A percentile compares a stretch with the other conserved stretches of the same genome.
Conservation (phyloP, 1,139 yeast genomes). For the Waltiozyma solani region DNA sequence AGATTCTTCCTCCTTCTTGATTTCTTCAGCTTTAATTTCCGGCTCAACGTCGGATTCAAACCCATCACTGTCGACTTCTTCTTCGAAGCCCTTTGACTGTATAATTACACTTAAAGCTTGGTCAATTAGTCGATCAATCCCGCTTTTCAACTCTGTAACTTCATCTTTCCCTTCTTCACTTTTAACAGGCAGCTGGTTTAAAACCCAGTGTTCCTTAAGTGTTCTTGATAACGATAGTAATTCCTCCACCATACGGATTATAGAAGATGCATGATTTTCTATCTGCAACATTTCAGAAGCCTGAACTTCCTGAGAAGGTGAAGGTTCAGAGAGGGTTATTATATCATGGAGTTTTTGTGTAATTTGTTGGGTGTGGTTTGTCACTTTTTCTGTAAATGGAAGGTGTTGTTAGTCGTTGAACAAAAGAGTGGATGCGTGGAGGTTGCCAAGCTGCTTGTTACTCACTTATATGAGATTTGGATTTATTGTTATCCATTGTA, state of each 20-base stretch:
- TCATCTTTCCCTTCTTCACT: background rate
- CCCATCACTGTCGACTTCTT: background rate
- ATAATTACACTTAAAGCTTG: background rate
- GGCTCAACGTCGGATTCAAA: background rate
- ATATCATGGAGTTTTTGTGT: too few species aligned
- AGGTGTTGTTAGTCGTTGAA: too few species aligned
- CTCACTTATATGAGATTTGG: too few species aligned
- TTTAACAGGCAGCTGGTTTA: slow-evolving; percentile 25
- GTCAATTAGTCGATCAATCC: background rate
- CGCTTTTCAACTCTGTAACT: background rate
- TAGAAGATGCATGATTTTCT: slow-evolving; percentile 42
- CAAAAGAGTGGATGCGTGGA: too few species aligned
- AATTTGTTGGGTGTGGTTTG: too few species aligned
- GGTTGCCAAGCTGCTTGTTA: too few species aligned
- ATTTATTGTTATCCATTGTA: too few species aligned
- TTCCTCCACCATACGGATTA: slow-evolving; percentile 45
- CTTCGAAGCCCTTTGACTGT: background rate
- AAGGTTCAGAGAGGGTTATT: too few species aligned
- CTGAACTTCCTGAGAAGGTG: slow-evolving; percentile 34
- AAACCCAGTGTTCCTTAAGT: slow-evolving; percentile 46
- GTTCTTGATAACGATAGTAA: slow-evolving; percentile 38
- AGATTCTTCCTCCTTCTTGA: background rate
- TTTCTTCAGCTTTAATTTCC: too few species aligned
- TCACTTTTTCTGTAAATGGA: too few species aligned
- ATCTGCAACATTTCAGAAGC: slow-evolving; percentile 48